phyloP scores from a whole-genome alignment of 2,329 filamentous ascomycete species.

The Xylaria sp. region DNA sequence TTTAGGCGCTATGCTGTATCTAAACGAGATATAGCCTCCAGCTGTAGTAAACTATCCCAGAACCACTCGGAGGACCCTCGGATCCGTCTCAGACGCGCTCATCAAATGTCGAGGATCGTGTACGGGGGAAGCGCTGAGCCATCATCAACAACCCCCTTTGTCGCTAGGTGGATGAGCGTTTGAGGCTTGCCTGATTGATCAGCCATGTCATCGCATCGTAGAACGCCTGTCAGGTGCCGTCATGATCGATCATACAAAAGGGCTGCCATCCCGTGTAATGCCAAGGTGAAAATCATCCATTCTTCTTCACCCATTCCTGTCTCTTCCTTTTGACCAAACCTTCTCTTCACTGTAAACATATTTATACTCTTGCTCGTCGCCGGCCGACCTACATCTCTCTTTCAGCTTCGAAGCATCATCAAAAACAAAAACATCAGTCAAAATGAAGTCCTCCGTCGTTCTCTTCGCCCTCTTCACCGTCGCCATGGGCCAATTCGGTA shows the following conservation, averaged over 20 bases:
- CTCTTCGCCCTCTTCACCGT: conserved; percentile 60
- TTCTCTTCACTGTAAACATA: conserved; percentile 45
- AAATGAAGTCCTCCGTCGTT: conserved; percentile 65
- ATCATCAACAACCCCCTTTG: conserved; percentile 26
- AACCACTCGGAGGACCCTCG: conserved; percentile 28
- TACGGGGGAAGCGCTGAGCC: conserved; percentile 31
- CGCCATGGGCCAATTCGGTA: conserved; percentile 56
- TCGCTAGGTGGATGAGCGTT: conserved; percentile 30
- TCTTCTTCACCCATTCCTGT: conserved; percentile 33
- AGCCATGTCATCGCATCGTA: conserved; percentile 7
- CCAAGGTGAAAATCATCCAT: conserved; percentile 30
- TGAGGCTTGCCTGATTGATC: conserved; percentile 19
- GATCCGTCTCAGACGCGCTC: conserved; percentile 44
- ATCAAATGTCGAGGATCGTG: conserved; percentile 42
- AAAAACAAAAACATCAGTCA: conserved; percentile 51
- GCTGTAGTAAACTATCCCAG: background rate
- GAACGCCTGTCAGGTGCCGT: conserved; percentile 4
- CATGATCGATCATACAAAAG: conserved; percentile 45
- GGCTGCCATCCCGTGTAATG: conserved; percentile 28
- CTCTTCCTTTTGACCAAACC: conserved; percentile 42
- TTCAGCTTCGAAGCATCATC: conserved; percentile 43
- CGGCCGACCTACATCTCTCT: conserved; percentile 59
- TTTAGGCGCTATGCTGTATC: conserved; percentile 17
- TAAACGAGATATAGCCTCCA: background rate
- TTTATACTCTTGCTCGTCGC: conserved; percentile 59